phyloP scores from a whole-genome alignment of 2,329 filamentous ascomycete species.

The Aaosphaeria arxii region DNA sequence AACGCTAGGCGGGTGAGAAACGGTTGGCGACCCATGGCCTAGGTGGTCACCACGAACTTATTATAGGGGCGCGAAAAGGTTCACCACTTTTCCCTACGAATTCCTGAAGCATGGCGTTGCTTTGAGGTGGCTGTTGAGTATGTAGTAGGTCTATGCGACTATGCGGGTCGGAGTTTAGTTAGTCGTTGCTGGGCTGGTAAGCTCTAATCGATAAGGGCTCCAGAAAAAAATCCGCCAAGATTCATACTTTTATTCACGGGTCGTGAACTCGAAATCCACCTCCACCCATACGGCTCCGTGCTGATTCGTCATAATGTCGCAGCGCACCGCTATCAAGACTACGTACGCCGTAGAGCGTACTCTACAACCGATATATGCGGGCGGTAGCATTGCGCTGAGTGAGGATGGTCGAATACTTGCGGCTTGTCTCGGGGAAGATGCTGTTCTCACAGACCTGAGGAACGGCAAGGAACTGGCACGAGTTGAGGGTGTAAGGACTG shows the following conservation, averaged over 20 bases:
- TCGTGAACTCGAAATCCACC: not conserved
- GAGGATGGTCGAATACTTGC: constrained; percentile 78
- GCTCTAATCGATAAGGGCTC: constrained; percentile 1
- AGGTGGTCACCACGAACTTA: constrained; percentile 5
- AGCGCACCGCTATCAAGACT: constrained; percentile 66
- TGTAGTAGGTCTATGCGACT: too few relatives aligned
- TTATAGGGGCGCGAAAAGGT: not conserved
- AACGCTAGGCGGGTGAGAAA: constrained; percentile 38
- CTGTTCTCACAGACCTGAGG: constrained; percentile 77
- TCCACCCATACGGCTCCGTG: constrained; percentile 7
- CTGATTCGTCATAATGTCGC: constrained; percentile 42
- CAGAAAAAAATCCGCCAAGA: constrained; percentile 25
- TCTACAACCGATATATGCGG: constrained; percentile 91
- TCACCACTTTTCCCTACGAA: too few relatives aligned
- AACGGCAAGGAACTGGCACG: constrained; percentile 79
- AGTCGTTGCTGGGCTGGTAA: not conserved
- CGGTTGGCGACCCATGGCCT: constrained; percentile 33
- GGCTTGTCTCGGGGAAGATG: constrained; percentile 89
- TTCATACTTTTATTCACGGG: constrained; percentile 9
- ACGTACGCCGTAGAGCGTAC: constrained; percentile 83
- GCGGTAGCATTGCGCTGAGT: constrained; percentile 82
- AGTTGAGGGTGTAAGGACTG: constrained; percentile 73
- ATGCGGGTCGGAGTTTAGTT: too few relatives aligned
- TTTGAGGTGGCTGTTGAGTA: too few relatives aligned
- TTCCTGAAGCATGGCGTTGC: too few relatives aligned